Percentiles rank a stretch among this genome's conserved stretches.
These are phyloP conservation scores for Aegilops tauschii DNA, from an alignment of 176 grass and related monocot genomes.

Conservation along the genomic window DNA sequence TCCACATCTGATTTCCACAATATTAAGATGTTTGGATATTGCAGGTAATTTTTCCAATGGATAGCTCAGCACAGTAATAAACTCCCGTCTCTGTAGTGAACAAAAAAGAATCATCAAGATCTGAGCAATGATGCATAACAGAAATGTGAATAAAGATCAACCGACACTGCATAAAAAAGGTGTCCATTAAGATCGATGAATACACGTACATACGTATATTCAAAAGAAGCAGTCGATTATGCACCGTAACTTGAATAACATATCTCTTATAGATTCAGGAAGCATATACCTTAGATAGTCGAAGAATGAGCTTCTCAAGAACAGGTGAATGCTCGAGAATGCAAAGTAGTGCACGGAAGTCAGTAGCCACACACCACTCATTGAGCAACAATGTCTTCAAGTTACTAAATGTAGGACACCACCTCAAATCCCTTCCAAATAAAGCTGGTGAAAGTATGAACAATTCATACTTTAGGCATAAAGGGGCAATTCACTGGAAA, in stretches of 20 bases:
- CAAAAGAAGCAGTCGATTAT: neutral
- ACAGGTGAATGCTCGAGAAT: neutral
- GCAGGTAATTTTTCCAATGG: neutral
- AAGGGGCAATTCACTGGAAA: neutral
- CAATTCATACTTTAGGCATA: neutral
- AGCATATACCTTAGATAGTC: neutral
- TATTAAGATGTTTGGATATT: neutral
- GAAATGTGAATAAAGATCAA: neutral
- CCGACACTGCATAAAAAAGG: neutral
- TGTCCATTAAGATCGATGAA: neutral
- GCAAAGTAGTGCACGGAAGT: neutral
- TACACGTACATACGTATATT: neutral
- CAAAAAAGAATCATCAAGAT: neutral
- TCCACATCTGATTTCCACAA: neutral
- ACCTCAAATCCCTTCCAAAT: neutral
- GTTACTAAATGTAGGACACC: neutral
- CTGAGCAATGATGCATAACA: neutral
- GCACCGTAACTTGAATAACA: neutral
- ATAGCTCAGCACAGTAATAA: neutral
- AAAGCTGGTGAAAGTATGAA: neutral
- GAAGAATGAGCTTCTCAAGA: neutral
- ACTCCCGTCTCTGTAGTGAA: neutral
- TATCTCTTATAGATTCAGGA: neutral
- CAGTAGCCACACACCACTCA: neutral
- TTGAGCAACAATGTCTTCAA: neutral